Base-by-base conservation (phyloP, 192 early-diverging fungal species). In the Coemansia sp. region DNA sequence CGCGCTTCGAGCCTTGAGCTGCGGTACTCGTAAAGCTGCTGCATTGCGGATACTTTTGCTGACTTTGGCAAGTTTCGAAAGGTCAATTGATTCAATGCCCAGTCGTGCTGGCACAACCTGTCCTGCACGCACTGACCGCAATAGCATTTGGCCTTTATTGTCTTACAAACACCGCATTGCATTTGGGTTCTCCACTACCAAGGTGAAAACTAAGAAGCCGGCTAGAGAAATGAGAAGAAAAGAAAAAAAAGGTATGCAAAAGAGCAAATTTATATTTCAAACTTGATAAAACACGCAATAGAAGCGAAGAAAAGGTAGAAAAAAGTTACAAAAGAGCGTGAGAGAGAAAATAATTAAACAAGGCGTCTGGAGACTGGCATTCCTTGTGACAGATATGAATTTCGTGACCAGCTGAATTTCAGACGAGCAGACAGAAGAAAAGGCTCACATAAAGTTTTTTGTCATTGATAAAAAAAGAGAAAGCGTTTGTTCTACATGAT, bases 131-230 rank as follows among this genome's bases (percentile, higher is more conserved):
- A 84, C 8, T 49, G 61, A 17, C 62, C 67, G 56, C 82, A 84
- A 56, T 76, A 84, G 61, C 63, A 58, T 25, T 61, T 69, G 48
- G 61, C 36, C 42, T 58, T 72, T 22, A 38, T 33, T 14, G 61
- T 58, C 28, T 60, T 72, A 52, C 82, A 84, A 20, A 71, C 61
- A 56, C 64, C 49, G 68, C 82, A 84, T 76, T 84, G 69, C 82
- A 84, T 84, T 60, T 36, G 48, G 31, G 30, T 7, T 14, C 25
- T 14, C 31, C 48, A 20, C 45, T 14, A 4, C 20, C 12, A 22
- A 77, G 34, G 48, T 49, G 48, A 49, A 11, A 7, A 49, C 20
- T 17, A 11, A 14, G 16, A 7, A 11, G 48, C 22, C 1, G 22
- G 22, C 22, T 25, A 25, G 22, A 25, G 22, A 1, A 25, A 25